Evolutionary conservation across 2,329 filamentous ascomycete genomes (phyloP).

Genomic region (Ploettnerulaceae sp.): DNA sequence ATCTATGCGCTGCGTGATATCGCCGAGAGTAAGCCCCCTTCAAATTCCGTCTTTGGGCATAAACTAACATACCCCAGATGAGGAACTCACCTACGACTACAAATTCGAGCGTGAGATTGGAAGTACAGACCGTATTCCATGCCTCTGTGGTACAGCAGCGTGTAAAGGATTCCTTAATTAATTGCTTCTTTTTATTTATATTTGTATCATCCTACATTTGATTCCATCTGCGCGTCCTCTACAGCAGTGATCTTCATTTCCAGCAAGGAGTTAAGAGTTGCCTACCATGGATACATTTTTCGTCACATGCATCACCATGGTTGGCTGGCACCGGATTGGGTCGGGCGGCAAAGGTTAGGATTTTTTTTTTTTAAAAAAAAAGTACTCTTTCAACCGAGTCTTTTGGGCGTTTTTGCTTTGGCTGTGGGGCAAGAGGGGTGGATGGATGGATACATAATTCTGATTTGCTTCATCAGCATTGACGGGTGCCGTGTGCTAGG

Average conservation of each 20-base stretch:
- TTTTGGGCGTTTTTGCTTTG: conserved; percentile 22
- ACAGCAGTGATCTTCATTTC: conserved; percentile 6
- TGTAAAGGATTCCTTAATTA: conserved; percentile 99
- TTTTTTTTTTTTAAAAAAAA: conserved; percentile 19
- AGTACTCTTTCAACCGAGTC: conserved; percentile 34
- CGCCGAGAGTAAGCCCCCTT: conserved; percentile 70
- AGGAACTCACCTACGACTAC: conserved; percentile 99
- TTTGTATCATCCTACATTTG: not conserved
- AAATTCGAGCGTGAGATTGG: conserved; percentile 98
- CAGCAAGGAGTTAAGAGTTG: conserved; percentile 14
- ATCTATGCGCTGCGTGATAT: conserved; percentile 98
- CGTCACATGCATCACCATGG: conserved; percentile 22
- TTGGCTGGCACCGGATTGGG: conserved; percentile 18
- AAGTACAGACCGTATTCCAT: conserved; percentile 91
- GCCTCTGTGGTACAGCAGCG: conserved; percentile 89
- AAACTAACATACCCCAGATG: conserved; percentile 56
- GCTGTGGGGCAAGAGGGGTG: not conserved
- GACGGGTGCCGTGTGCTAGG: not conserved
- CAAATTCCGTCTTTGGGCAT: not conserved
- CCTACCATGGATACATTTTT: conserved; percentile 4
- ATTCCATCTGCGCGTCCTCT: not conserved
- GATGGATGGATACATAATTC: not conserved
- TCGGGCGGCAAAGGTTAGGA: conserved; percentile 6
- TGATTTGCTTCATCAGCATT: not conserved
- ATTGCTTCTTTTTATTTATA: conserved; percentile 28